These are phyloP conservation scores for Oryza nivara DNA, from an alignment of 176 grass and related monocot genomes.

Conservation along the genomic window DNA sequence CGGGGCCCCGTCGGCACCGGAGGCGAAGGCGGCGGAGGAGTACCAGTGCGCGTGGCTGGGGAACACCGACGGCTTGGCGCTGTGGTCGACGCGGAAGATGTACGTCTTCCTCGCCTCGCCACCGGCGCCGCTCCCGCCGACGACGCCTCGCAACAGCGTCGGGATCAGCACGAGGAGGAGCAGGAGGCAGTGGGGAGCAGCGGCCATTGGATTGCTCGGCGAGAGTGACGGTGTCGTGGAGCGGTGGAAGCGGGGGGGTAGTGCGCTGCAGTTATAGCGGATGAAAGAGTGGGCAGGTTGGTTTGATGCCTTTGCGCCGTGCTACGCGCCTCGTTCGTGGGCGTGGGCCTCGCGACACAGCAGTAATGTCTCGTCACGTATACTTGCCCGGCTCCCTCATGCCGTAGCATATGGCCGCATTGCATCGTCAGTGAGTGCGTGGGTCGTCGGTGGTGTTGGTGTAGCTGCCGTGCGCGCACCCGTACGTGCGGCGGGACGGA, in stretches of 20 bases:
- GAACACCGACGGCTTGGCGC: constrained; percentile 74
- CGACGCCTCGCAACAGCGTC: background rate
- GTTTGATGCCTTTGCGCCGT: background rate
- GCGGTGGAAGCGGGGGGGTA: constrained; percentile 25
- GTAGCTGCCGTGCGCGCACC: background rate
- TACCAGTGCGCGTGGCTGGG: constrained; percentile 80
- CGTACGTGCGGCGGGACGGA: background rate
- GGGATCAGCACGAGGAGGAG: constrained; percentile 33
- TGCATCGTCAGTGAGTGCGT: background rate
- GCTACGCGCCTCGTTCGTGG: constrained; percentile 1
- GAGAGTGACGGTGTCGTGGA: constrained; percentile 27
- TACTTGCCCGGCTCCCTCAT: background rate
- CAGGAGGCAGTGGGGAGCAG: constrained; percentile 1
- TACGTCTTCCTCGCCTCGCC: constrained; percentile 56
- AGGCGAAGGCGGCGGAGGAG: constrained; percentile 68
- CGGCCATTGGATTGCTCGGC: constrained; percentile 49
- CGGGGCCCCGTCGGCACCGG: background rate
- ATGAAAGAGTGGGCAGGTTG: constrained; percentile 25
- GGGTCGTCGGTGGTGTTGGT: background rate
- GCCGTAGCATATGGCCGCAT: background rate
- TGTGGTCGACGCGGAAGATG: constrained; percentile 79
- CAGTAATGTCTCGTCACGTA: constrained; percentile 26
- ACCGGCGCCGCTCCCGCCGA: background rate
- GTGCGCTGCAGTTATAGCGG: constrained; percentile 36
- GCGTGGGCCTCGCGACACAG: constrained; percentile 12